Evolutionary conservation across 2,329 filamentous ascomycete species (phyloP).

Genomic region (Aspergillus viridinutans): DNA sequence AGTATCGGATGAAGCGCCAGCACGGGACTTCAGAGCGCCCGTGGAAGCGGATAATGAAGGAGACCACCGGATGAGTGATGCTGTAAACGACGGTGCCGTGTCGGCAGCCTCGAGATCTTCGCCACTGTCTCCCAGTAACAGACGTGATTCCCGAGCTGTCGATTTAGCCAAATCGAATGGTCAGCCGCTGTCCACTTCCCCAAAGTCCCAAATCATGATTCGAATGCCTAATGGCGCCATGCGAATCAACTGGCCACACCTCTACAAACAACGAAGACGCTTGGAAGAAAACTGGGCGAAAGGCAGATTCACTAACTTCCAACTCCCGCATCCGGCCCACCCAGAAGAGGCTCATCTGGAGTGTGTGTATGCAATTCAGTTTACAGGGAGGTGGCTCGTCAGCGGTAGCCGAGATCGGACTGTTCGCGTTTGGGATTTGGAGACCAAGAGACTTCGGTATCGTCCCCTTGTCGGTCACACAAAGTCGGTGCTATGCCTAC

Average conservation of each 20-base stretch:
- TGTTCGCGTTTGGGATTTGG: constrained; percentile 84
- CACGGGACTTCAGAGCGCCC: constrained; percentile 1
- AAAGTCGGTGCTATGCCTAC: constrained; percentile 87
- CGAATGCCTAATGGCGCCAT: constrained; percentile 30
- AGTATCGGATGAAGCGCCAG: constrained; percentile 2
- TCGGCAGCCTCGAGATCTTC: constrained; percentile 13
- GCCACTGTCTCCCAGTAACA: constrained; percentile 15
- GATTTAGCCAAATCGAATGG: constrained; percentile 7
- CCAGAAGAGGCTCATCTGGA: constrained; percentile 81
- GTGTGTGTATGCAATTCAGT: constrained; percentile 94
- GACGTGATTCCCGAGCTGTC: constrained; percentile 3
- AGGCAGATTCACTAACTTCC: constrained; percentile 78
- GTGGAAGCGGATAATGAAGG: constrained; percentile 32
- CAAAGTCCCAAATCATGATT: constrained; percentile 31
- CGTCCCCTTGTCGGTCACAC: constrained; percentile 71
- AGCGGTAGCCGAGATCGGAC: constrained; percentile 89
- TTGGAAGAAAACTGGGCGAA: constrained; percentile 90
- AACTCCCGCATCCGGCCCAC: constrained; percentile 78
- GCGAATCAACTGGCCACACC: constrained; percentile 84
- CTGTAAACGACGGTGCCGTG: constrained; percentile 19
- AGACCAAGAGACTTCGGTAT: constrained; percentile 70
- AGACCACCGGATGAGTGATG: constrained; percentile 44
- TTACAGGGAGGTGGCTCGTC: constrained; percentile 77
- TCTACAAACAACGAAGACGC: constrained; percentile 81
- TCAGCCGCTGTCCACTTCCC: constrained; percentile 16